These are phyloP conservation scores for Tuber indicum DNA, from an alignment of 495 filamentous ascomycete genomes.

Conservation along the genomic window DNA sequence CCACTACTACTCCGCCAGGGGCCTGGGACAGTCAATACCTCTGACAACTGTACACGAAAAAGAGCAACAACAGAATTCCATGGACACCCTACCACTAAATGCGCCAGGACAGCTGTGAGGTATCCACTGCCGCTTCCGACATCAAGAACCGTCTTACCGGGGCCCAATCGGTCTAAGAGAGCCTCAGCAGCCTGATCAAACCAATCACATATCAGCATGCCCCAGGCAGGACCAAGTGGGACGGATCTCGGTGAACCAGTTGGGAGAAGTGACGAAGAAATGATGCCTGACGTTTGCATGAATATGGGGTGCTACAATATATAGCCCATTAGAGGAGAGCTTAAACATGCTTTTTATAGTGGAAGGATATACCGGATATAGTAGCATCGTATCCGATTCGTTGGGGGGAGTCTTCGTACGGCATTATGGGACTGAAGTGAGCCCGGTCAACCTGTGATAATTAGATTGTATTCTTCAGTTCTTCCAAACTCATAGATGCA, in stretches of 20 bases:
- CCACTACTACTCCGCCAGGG: constrained; percentile 58
- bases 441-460: constrained; percentile 71
- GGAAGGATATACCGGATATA: constrained; percentile 53
- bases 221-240: not conserved
- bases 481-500: not conserved
- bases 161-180: constrained; percentile 25
- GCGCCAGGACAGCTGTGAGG: constrained; percentile 80
- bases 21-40: not conserved
- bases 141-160: constrained; percentile 59
- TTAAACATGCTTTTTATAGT: not conserved
- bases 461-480: not conserved
- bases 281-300: constrained; percentile 56
- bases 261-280: not conserved
- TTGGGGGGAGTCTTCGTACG: constrained; percentile 90
- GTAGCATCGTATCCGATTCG: constrained; percentile 80
- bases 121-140: constrained; percentile 89
- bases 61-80: not conserved
- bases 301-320: constrained; percentile 74
- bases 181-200: constrained; percentile 32
- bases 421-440: constrained; percentile 59
- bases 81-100: constrained; percentile 56
- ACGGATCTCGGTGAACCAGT: not conserved
- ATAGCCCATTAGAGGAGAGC: not conserved
- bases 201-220: not conserved
- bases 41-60: not conserved